Conservation (phyloP, 2,329 filamentous ascomycete species). For the Chaetothyriales sp. region DNA sequence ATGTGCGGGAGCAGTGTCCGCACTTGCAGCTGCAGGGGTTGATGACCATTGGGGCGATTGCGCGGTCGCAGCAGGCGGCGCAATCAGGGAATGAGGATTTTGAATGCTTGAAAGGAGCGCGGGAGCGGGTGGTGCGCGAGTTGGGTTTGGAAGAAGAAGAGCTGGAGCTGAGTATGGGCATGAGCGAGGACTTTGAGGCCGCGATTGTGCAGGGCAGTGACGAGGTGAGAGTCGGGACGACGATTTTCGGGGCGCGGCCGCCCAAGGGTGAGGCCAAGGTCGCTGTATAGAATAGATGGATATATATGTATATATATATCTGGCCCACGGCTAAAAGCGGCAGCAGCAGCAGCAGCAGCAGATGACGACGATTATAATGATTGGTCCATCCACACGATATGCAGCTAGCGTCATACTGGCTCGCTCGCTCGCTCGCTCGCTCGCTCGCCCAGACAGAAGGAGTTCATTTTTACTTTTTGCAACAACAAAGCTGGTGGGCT, state of each 20-base stretch:
- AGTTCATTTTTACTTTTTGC: too few species aligned
- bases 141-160: slow-evolving; percentile 40
- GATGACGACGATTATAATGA: not conserved
- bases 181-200: slow-evolving; percentile 92
- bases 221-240: slow-evolving; percentile 85
- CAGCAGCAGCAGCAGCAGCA: not conserved
- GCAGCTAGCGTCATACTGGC: too few species aligned
- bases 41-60: slow-evolving; percentile 97
- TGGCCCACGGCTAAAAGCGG: not conserved
- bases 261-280: slow-evolving; percentile 66
- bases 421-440: too few species aligned
- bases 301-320: too few species aligned
- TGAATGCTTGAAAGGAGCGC: slow-evolving; percentile 49
- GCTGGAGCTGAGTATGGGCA: slow-evolving; percentile 92
- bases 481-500: too few species aligned
- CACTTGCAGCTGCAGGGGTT: slow-evolving; percentile 59
- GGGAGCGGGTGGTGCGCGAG: slow-evolving; percentile 55
- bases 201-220: slow-evolving; percentile 71
- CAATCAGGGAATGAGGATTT: slow-evolving; percentile 84
- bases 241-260: slow-evolving; percentile 78
- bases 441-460: too few species aligned
- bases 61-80: slow-evolving; percentile 58
- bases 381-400: too few species aligned
- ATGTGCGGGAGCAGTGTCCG: slow-evolving; percentile 58
- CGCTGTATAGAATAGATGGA: slow-evolving; percentile 18